Evolutionary conservation across 768 basidiomycete genomes (phyloP).

Genomic region (Amanita molliuscula): DNA sequence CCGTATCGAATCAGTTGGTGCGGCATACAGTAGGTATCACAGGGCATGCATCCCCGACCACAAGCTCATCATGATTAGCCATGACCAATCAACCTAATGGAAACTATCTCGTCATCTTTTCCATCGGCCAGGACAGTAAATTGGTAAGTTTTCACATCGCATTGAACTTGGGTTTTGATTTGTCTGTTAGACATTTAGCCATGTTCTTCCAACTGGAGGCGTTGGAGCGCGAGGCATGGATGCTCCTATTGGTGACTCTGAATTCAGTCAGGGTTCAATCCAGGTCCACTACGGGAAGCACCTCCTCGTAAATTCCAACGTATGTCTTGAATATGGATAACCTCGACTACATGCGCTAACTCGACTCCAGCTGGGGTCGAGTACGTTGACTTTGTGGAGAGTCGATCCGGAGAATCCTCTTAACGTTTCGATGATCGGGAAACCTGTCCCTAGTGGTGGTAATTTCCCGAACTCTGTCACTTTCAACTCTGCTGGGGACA

Average conservation of each 20-base stretch:
- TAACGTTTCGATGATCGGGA: background rate
- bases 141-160: constrained; percentile 2
- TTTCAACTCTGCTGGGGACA: constrained; percentile 21
- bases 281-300: constrained; percentile 21
- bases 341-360: background rate
- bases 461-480: constrained; percentile 14
- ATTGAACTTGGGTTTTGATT: background rate
- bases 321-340: constrained; percentile 8
- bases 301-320: constrained; percentile 26
- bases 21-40: constrained; percentile 16
- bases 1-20: constrained; percentile 15
- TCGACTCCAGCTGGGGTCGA: constrained; percentile 31
- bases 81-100: constrained; percentile 38
- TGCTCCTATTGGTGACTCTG: constrained; percentile 23
- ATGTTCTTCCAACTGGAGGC: constrained; percentile 22
- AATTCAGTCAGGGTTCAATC: constrained; percentile 32
- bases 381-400: constrained; percentile 20
- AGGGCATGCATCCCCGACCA: background rate
- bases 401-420: constrained; percentile 3
- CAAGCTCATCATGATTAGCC: constrained; percentile 19
- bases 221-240: constrained; percentile 24
- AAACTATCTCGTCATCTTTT: constrained; percentile 15
- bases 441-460: constrained; percentile 1
- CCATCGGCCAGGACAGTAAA: background rate
- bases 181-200: constrained; percentile 13